Evolutionary conservation across 768 basidiomycete genomes (phyloP).

Genomic region (Kwoniella dendrophila): DNA sequence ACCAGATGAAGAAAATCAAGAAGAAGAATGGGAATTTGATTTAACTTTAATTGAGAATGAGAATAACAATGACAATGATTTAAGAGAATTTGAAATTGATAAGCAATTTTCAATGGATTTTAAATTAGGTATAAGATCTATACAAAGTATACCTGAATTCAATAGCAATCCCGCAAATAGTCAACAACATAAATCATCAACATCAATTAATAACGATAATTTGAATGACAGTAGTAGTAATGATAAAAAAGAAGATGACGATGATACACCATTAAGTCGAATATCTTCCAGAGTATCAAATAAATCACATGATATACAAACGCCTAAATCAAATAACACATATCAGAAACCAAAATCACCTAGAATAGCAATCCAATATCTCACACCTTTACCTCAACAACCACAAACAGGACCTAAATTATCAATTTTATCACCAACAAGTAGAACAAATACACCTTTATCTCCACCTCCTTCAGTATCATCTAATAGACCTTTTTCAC

Average conservation of each 20-base stretch:
- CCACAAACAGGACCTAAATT: constrained; percentile 4
- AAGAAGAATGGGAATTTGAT: constrained; percentile 41
- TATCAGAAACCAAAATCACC: constrained; percentile 23
- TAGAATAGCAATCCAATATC: constrained; percentile 36
- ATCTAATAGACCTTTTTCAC: constrained; percentile 1
- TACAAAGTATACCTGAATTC: neutral
- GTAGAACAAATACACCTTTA: constrained; percentile 16
- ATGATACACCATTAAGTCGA: constrained; percentile 11
- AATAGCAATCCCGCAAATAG: neutral
- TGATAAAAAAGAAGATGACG: constrained; percentile 6
- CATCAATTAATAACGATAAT: neutral
- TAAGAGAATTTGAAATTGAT: constrained; percentile 27
- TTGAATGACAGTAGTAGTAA: neutral
- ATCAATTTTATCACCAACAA: constrained; percentile 10
- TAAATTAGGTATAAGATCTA: constrained; percentile 27
- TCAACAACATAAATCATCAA: neutral
- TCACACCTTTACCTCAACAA: constrained; percentile 14
- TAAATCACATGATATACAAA: neutral
- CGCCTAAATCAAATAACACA: neutral
- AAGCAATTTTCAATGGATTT: constrained; percentile 25
- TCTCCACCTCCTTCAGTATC: constrained; percentile 6
- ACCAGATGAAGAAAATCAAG: constrained; percentile 4
- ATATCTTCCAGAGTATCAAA: constrained; percentile 7
- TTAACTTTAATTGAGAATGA: constrained; percentile 22
- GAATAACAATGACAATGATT: neutral